Base-by-base conservation (phyloP, 1,284 basidiomycete species). In the Mixia osmundae region DNA sequence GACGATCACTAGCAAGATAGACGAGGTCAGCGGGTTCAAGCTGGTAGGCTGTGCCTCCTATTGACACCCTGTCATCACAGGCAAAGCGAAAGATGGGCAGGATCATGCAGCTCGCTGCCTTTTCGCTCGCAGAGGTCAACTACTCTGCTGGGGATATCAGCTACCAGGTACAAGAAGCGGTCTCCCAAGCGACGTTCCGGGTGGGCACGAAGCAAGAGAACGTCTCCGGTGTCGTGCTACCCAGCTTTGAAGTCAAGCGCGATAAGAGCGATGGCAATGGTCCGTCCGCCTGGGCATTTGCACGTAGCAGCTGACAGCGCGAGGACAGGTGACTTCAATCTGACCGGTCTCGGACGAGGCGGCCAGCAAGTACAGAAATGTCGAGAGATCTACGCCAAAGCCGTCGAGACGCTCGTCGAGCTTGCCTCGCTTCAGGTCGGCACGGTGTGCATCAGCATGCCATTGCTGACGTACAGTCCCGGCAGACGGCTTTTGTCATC, bases 1-100 rank as follows among this genome's bases (percentile, higher is more conserved):
- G 19, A 38, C 47, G 30, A 60, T 61, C 46, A 58, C 58, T 2
- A 47, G 47, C 37, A 60, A 60, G 50, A 60, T 61, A 29, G 87
- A 95, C 54, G 91, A 97, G 65, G 80, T 78, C 48, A 46, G 69
- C 55, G 18, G 12, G 12, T 16, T 9, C 5, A 12, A 19, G 11
- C 14, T 3, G 25, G 11, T 5, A 12, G n/a, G 28, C 23, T 8
- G 21, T 18, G 2, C 4, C 15, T 25, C 10, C 5, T n/a, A 11
- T 3, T 9, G 7, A 5, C 12, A 12, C 5, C 11, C 18, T 9
- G 11, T 23, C 23, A 3, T 7, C 14, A 16, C 46, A 87, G 80
- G 89, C 91, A 12, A 99, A 99, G 59, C 72, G 85, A 42, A 85
- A 95, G 63, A 97, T 97, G 91, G 91, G 91, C 26, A 67, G 76